Evolutionary conservation across 2,329 filamentous ascomycete genomes (phyloP).

Genomic region (Diaporthe citriasiana): DNA sequence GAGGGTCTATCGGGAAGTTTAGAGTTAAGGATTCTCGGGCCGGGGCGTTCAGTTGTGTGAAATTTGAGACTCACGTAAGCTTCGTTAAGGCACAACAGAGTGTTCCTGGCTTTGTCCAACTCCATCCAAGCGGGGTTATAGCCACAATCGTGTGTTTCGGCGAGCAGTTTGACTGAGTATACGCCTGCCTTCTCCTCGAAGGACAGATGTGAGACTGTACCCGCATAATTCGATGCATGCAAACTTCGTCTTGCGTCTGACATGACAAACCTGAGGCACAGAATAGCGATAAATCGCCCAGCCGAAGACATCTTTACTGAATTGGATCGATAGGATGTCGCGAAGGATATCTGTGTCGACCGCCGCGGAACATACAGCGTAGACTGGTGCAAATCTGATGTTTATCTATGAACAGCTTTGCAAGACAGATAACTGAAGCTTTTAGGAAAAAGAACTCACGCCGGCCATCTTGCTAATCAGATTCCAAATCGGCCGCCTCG

Average conservation of each 20-base stretch:
- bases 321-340: background rate
- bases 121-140: constrained; percentile 7
- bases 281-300: background rate
- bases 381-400: background rate
- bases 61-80: background rate
- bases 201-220: background rate
- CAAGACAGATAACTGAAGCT: background rate
- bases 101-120: background rate
- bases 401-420: background rate
- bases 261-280: background rate
- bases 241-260: background rate
- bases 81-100: background rate
- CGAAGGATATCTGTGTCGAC: background rate
- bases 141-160: background rate
- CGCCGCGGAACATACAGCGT: no score
- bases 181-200: background rate
- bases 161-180: background rate
- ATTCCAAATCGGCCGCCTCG: background rate
- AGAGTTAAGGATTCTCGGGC: background rate
- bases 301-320: background rate
- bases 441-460: background rate
- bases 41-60: no score
- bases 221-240: background rate
- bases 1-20: background rate
- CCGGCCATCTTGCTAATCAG: background rate